Base-by-base conservation (phyloP, 352 stramenopile genomes). In the Globisporangium alternatum region DNA sequence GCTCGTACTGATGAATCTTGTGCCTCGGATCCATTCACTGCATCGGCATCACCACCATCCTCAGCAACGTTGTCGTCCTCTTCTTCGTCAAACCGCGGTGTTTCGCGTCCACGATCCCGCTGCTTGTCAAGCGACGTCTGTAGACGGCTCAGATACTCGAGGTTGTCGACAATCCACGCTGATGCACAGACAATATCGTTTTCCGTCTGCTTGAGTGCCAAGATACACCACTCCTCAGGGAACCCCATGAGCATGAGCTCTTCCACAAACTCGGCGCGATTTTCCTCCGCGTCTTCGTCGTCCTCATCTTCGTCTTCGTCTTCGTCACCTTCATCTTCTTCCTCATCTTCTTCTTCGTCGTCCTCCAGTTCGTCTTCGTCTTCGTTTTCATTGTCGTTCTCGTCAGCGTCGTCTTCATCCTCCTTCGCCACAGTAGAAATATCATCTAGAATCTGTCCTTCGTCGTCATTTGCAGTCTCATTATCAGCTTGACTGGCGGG, bases 241-340 rank as follows among this genome's bases (percentile, higher is more conserved):
- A 98, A 98, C 0, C 92, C 92, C 85, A 98, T 97, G 8, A 97
- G 75, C 80, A 95, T 95, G 5, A 98, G 74, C 69, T 98, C 90
- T 44, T 97, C 86, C 7, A 98, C 89, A 64, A 97, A 88, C 58
- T 93, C 86, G 5, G 80, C 67, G 3, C 77, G 72, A 28, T 74
- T 72, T 56, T 84, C 83, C 25, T 88, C 81, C 3, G 47, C 66
- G 1, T 86, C 76, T 13, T 82, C 69, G 8, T 82, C 75, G 0
- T 78, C 78, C 12, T 95, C 77, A 2, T 85, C 75, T 0, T 86
- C 72, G 0, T 83, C 74, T 6, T 70, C 78, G 0, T 78, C 71
- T 9, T 88, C 76, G 8, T 81, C 77, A 0, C 77, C 77, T 5
- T 74, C 74, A 1, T 87, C 75, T 0, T 80, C 68, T 1, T 64